Percentiles rank a stretch among this genome's conserved stretches.
These are phyloP conservation scores for Debaryomycetaceae sp. DNA, from an alignment of 1,139 yeast species.

Conservation along the genomic window DNA sequence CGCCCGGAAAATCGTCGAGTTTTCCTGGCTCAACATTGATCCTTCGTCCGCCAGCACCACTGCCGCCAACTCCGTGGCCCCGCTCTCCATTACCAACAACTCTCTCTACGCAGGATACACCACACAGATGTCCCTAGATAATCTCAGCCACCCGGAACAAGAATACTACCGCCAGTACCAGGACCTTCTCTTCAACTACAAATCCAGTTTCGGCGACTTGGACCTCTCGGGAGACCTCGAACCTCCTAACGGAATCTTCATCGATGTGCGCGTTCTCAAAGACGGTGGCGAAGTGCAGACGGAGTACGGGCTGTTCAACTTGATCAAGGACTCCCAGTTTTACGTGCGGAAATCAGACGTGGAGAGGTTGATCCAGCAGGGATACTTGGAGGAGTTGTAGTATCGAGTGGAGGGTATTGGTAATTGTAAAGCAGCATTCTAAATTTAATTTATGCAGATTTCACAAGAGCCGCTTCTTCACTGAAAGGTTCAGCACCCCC, in stretches of 20 bases:
- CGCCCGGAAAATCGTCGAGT: constrained; percentile 53
- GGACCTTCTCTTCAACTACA: constrained; percentile 63
- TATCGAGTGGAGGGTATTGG: too few relatives aligned
- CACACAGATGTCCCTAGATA: constrained; percentile 28
- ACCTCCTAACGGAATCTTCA: constrained; percentile 86
- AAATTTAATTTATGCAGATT: too few relatives aligned
- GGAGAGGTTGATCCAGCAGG: constrained; percentile 88
- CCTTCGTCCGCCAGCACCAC: constrained; percentile 14
- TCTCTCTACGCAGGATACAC: constrained; percentile 15
- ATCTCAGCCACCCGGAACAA: constrained; percentile 68
- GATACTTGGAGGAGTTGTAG: constrained; percentile 69
- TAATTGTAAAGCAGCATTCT: too few relatives aligned
- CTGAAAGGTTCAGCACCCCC: too few relatives aligned
- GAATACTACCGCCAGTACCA: constrained; percentile 66
- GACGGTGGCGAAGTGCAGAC: constrained; percentile 98
- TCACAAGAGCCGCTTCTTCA: too few relatives aligned
- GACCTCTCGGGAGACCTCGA: constrained; percentile 80
- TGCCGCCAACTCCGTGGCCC: constrained; percentile 1
- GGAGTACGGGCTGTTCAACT: constrained; percentile 89
- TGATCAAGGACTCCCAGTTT: constrained; percentile 92
- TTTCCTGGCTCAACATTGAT: constrained; percentile 57
- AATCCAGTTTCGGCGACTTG: constrained; percentile 72
- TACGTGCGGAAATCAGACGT: constrained; percentile 92
- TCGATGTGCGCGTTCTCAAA: constrained; percentile 84
- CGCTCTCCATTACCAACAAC: constrained; percentile 4